Percentiles rank a stretch among this genome's conserved stretches.
Evolutionary conservation across 495 filamentous ascomycete species (phyloP).

Genomic region (Pseudomonodictys pantanalensis): DNA sequence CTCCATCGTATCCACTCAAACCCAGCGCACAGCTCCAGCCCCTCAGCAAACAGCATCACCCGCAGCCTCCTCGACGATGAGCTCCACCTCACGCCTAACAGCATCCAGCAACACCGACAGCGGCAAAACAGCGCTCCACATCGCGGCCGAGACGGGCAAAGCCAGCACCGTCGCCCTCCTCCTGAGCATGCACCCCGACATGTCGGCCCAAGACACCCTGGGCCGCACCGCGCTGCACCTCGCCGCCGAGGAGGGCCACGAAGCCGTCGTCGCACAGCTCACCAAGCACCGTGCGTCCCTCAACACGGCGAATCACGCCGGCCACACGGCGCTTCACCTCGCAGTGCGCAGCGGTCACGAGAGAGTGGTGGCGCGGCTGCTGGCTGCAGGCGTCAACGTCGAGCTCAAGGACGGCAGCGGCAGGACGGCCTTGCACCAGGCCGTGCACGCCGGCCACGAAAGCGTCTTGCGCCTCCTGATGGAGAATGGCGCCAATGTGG

Average conservation of each 20-base stretch:
- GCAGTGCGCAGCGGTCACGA: neutral
- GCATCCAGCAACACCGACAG: neutral
- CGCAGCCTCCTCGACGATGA: neutral
- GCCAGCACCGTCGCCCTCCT: neutral
- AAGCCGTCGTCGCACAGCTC: neutral
- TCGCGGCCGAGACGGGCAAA: slow-evolving; percentile 17
- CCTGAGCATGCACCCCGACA: neutral
- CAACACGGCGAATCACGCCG: neutral
- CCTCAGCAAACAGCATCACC: neutral
- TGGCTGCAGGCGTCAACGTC: neutral
- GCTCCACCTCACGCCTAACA: too few relatives aligned
- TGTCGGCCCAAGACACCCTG: neutral
- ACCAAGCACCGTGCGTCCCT: neutral
- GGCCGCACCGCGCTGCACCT: neutral
- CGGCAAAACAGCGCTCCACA: slow-evolving; percentile 18
- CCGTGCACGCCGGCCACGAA: neutral
- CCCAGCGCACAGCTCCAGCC: slow-evolving; percentile 38
- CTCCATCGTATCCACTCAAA: neutral
- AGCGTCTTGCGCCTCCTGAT: neutral
- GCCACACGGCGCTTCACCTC: neutral
- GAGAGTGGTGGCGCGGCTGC: neutral
- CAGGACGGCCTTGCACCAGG: neutral
- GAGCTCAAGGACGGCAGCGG: neutral
- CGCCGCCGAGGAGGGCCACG: neutral
- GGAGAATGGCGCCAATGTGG: neutral